Base-by-base conservation (phyloP, 1,284 basidiomycete species). In the Pyrrhoderma noxium region DNA sequence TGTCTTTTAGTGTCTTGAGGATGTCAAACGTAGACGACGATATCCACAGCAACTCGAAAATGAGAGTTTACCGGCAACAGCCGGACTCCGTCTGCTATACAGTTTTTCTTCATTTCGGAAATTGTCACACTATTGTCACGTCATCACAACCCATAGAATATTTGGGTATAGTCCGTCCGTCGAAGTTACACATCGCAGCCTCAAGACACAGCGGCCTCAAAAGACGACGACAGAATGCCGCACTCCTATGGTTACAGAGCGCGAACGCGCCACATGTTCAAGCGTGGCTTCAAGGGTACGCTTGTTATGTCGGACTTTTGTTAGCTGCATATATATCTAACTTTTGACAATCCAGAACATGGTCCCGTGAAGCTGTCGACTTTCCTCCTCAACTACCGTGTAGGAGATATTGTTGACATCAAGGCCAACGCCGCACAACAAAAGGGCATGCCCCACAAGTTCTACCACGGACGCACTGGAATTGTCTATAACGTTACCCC, bases 381-480 rank as follows among this genome's bases (percentile, higher is more conserved):
- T 49, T 99, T 83, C 84, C 76, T 99, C 67, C 81, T 87, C 68
- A 82, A 83, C 74, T 99, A 89, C 85, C 84, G 85, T 64, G 82
- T 98, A 61, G 95, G 95, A 60, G 95, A 99, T 72, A 97, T 99
- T 66, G 95, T 99, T 64, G 95, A 99, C 77, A 99, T 99, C 81
- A 96, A 96, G 78, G 95, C 95, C 64, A 98, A 99, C 70, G 84
- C 94, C 57, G 91, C 94, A 49, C 89, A 97, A 74, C 96, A 99
- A 82, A 96, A 95, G 88, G 95, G 95, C 72, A 97, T 99, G 93
- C 94, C 95, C 69, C 94, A 97, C 82, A 98, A 98, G 75, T 94
- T 77, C 77, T 90, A 90, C 74, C 87, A 90, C 61, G 88, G 87
- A 85, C 89, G 91, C 59, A 99, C 95, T 59, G 95, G 96, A 61